Percentiles rank a stretch among this genome's conserved stretches.
These are phyloP conservation scores for Clavaria fumosa DNA, from an alignment of 768 basidiomycete genomes.

Conservation along the genomic window DNA sequence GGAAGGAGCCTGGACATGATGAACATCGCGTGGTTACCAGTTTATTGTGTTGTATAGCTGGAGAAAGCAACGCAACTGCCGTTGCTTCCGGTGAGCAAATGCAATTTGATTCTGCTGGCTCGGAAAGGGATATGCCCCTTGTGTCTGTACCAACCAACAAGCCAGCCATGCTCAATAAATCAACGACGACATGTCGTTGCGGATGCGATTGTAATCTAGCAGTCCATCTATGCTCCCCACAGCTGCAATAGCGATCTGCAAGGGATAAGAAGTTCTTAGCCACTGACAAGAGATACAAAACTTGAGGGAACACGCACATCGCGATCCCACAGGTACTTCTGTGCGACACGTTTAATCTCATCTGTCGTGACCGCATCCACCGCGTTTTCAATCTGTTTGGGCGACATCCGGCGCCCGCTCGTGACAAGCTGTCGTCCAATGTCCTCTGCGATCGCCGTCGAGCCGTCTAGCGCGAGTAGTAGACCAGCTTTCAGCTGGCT, in stretches of 20 bases:
- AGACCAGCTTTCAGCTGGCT: slow-evolving; percentile 94
- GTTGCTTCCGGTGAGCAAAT: too few relatives aligned
- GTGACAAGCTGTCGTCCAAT: slow-evolving; percentile 97
- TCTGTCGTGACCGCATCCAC: slow-evolving; percentile 78
- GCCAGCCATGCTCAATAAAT: slow-evolving; percentile 49
- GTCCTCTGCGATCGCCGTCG: slow-evolving; percentile 93
- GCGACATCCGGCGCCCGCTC: slow-evolving; percentile 77
- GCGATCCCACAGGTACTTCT: slow-evolving; percentile 95
- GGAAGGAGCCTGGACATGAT: too few relatives aligned
- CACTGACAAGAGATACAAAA: background rate
- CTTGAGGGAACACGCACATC: slow-evolving; percentile 39
- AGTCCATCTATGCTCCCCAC: slow-evolving; percentile 84
- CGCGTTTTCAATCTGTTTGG: slow-evolving; percentile 85
- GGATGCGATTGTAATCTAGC: slow-evolving; percentile 86
- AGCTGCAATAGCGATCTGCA: slow-evolving; percentile 72
- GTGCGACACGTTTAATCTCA: slow-evolving; percentile 88
- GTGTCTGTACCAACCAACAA: too few relatives aligned
- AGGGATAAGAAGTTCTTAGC: slow-evolving; percentile 1
- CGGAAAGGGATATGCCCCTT: too few relatives aligned
- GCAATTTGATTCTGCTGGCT: too few relatives aligned
- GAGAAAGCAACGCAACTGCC: too few relatives aligned
- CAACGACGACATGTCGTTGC: slow-evolving; percentile 70
- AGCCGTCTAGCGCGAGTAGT: slow-evolving; percentile 84
- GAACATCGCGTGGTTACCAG: too few relatives aligned
- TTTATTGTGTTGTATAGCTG: too few relatives aligned